These are phyloP conservation scores for Aspergillus carbonarius DNA, from an alignment of 2,329 filamentous ascomycete genomes.

Conservation along the genomic window DNA sequence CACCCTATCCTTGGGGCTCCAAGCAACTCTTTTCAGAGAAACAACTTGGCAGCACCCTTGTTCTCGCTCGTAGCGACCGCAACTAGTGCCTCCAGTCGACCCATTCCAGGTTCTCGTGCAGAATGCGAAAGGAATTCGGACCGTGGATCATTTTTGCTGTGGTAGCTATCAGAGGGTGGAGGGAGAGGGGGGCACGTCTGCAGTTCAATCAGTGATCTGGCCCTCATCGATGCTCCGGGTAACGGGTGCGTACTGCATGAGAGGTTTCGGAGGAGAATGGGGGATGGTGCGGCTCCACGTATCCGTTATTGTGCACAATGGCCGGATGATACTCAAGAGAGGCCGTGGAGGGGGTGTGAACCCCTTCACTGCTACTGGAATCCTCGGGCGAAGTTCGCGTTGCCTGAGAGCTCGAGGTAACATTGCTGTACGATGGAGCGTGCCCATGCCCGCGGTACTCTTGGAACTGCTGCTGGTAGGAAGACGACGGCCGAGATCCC, in stretches of 20 bases:
- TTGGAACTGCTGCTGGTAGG: slow-evolving; percentile 34
- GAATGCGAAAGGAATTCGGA: slow-evolving; percentile 30
- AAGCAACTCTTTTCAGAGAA: slow-evolving; percentile 20
- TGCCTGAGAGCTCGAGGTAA: slow-evolving; percentile 29
- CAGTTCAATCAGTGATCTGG: slow-evolving; percentile 31
- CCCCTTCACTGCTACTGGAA: slow-evolving; percentile 50
- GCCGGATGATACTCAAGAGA: slow-evolving; percentile 50
- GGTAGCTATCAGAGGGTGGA: slow-evolving; percentile 31
- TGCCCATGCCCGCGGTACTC: slow-evolving; percentile 29
- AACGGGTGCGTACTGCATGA: slow-evolving; percentile 41
- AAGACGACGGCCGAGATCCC: slow-evolving; percentile 35
- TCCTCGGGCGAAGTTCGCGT: slow-evolving; percentile 48
- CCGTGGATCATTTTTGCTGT: slow-evolving; percentile 28
- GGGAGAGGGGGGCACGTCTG: slow-evolving; percentile 35
- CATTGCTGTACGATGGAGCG: slow-evolving; percentile 23
- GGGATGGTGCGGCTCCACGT: slow-evolving; percentile 45
- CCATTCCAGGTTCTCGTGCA: slow-evolving; percentile 42
- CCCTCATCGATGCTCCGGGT: slow-evolving; percentile 25
- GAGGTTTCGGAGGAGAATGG: slow-evolving; percentile 36
- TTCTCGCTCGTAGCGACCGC: slow-evolving; percentile 52
- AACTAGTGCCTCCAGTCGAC: slow-evolving; percentile 51
- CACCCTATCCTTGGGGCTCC: background rate
- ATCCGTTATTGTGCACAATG: slow-evolving; percentile 50
- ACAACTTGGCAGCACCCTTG: slow-evolving; percentile 36
- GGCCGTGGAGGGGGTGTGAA: slow-evolving; percentile 48